Percentiles rank a stretch among this genome's conserved stretches.
Evolutionary conservation across 2,329 filamentous ascomycete genomes (phyloP).

Genomic region (Colletotrichum sp.): DNA sequence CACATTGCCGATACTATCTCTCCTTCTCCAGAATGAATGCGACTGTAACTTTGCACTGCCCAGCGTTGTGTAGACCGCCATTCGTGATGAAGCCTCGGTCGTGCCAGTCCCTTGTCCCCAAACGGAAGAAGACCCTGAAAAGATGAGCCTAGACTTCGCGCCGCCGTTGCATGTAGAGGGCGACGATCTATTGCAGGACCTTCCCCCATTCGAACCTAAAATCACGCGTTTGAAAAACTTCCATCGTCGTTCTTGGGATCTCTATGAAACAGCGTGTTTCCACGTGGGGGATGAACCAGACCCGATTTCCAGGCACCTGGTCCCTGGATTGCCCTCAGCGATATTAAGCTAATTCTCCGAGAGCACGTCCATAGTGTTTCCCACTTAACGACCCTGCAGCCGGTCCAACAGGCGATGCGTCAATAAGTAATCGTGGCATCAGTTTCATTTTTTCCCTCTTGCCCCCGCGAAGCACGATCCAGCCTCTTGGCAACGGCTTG

Average conservation of each 20-base stretch:
- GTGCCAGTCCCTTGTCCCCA: not conserved
- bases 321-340: not conserved
- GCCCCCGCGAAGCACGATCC: not conserved
- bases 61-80: not conserved
- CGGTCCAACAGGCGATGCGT: not conserved
- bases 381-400: not conserved
- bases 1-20: not conserved
- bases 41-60: not conserved
- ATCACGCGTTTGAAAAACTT: not conserved
- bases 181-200: not conserved
- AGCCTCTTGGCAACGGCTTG: not conserved
- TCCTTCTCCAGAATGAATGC: not conserved
- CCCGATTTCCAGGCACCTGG: not conserved
- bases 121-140: not conserved
- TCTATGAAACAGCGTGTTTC: not conserved
- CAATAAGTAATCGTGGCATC: not conserved
- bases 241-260: not conserved
- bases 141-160: not conserved
- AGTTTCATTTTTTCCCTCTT: not conserved
- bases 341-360: slow-evolving; percentile 15
- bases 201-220: not conserved
- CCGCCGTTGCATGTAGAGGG: not conserved
- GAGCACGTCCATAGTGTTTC: not conserved
- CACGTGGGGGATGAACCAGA: not conserved
- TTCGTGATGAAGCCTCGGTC: not conserved